These are phyloP conservation scores for Choanephora cucurbitarum DNA, from an alignment of 371 early-diverging fungal genomes.

Conservation along the genomic window DNA sequence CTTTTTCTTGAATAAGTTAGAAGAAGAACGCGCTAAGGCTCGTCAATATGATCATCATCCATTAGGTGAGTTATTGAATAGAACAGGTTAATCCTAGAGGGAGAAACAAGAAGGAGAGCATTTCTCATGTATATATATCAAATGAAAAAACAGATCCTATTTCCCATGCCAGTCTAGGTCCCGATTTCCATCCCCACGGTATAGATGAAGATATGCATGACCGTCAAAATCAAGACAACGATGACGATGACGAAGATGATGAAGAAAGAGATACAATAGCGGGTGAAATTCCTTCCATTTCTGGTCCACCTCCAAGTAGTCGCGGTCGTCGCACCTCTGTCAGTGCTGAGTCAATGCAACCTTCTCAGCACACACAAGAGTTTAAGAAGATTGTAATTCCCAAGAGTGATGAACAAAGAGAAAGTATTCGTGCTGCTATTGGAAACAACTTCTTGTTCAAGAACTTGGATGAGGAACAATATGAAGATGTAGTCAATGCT, in stretches of 20 bases:
- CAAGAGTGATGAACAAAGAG: constrained; percentile 82
- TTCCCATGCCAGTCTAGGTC: constrained; percentile 2
- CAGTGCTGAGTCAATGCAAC: constrained; percentile 95
- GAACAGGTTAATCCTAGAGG: no score
- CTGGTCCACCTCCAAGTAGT: constrained; percentile 15
- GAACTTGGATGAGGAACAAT: constrained; percentile 94
- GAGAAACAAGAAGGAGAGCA: no score
- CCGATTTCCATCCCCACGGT: constrained; percentile 11
- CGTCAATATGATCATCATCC: constrained; percentile 25
- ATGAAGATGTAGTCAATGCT: constrained; percentile 92
- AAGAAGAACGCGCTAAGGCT: constrained; percentile 58
- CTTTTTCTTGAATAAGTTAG: constrained; percentile 74
- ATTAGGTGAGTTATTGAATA: constrained; percentile 5
- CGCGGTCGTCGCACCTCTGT: constrained; percentile 92
- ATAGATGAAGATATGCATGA: constrained; percentile 12
- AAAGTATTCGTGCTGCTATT: constrained; percentile 81
- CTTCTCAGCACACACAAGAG: constrained; percentile 70
- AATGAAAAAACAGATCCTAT: background rate
- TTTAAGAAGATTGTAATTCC: constrained; percentile 83
- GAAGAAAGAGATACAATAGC: constrained; percentile 36
- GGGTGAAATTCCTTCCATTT: constrained; percentile 13
- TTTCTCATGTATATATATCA: no score
- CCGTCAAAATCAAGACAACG: constrained; percentile 15
- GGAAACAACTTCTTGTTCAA: constrained; percentile 90
- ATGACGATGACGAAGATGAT: constrained; percentile 33